Evolutionary conservation across 2,329 filamentous ascomycete genomes (phyloP).

Genomic region (Torrubiellomyces zombiae): DNA sequence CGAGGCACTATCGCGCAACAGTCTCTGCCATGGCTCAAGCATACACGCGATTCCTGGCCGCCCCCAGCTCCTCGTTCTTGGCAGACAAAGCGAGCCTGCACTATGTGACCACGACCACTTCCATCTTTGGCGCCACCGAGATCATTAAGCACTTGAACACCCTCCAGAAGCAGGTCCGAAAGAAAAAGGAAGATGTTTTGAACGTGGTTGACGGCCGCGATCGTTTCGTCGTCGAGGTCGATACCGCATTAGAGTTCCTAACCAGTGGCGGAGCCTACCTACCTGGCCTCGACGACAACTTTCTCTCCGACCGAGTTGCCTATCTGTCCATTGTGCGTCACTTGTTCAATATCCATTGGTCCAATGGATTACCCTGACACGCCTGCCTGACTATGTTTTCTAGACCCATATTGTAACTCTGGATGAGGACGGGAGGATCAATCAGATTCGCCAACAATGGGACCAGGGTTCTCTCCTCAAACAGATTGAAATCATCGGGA

Average conservation of each 20-base stretch:
- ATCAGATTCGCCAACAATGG: slow-evolving; percentile 81
- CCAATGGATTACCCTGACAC: neutral
- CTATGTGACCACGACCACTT: slow-evolving; percentile 80
- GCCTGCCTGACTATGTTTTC: slow-evolving; percentile 1
- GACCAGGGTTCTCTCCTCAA: slow-evolving; percentile 88
- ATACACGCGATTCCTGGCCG: slow-evolving; percentile 58
- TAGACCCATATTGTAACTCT: slow-evolving; percentile 84
- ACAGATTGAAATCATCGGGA: slow-evolving; percentile 85
- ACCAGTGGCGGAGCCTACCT: slow-evolving; percentile 73
- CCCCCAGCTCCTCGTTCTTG: slow-evolving; percentile 46
- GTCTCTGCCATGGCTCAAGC: slow-evolving; percentile 23
- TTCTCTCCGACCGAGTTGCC: slow-evolving; percentile 67
- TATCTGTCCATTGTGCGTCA: slow-evolving; percentile 64
- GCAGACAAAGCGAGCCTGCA: slow-evolving; percentile 53
- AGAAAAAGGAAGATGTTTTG: slow-evolving; percentile 65
- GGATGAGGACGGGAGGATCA: slow-evolving; percentile 58
- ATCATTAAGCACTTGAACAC: slow-evolving; percentile 70
- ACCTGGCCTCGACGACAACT: slow-evolving; percentile 84
- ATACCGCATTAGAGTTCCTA: slow-evolving; percentile 69
- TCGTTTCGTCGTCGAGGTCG: slow-evolving; percentile 65
- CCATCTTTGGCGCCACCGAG: slow-evolving; percentile 50
- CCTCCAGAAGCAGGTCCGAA: slow-evolving; percentile 59
- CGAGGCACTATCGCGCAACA: neutral
- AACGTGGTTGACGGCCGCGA: slow-evolving; percentile 54
- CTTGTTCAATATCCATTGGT: slow-evolving; percentile 3